phyloP scores from a whole-genome alignment of 148 eudicot genomes.

The Silene uniflora region DNA sequence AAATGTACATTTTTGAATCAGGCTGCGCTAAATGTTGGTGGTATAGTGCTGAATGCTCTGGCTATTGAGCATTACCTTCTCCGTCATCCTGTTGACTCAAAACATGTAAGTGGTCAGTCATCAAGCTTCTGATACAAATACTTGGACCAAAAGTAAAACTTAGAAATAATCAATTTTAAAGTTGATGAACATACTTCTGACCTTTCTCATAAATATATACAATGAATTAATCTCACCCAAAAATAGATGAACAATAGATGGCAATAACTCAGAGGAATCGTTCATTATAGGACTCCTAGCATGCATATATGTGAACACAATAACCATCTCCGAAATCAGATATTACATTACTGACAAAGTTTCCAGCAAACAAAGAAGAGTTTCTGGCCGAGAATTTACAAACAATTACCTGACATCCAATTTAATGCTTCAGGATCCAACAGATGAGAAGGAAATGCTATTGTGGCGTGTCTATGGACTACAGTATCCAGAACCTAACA shows the following conservation, averaged over 20 bases:
- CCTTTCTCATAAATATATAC: not conserved
- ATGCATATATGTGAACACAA: slow-evolving; percentile 3
- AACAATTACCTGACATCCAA: slow-evolving; percentile 9
- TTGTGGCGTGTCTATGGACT: slow-evolving; percentile 74
- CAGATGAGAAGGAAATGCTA: slow-evolving; percentile 62
- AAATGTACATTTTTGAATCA: slow-evolving; percentile 25
- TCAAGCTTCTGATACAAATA: slow-evolving; percentile 1
- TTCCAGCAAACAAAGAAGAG: not conserved
- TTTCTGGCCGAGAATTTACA: not conserved
- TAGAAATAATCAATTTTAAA: not conserved
- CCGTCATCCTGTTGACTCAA: slow-evolving; percentile 62
- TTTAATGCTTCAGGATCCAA: slow-evolving; percentile 37
- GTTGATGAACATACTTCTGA: not conserved
- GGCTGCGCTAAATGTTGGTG: slow-evolving; percentile 90
- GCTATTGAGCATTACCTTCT: slow-evolving; percentile 94
- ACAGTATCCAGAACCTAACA: slow-evolving; percentile 85
- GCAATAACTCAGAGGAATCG: not conserved
- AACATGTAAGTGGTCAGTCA: slow-evolving; percentile 46
- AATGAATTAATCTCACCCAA: not conserved
- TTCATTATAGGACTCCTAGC: not conserved
- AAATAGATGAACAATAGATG: not conserved
- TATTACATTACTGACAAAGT: not conserved
- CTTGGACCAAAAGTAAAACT: not conserved
- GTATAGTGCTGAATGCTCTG: slow-evolving; percentile 78
- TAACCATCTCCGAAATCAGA: not conserved